Conservation (phyloP, 2,329 filamentous ascomycete genomes). For the Domatiomyces globalis region DNA sequence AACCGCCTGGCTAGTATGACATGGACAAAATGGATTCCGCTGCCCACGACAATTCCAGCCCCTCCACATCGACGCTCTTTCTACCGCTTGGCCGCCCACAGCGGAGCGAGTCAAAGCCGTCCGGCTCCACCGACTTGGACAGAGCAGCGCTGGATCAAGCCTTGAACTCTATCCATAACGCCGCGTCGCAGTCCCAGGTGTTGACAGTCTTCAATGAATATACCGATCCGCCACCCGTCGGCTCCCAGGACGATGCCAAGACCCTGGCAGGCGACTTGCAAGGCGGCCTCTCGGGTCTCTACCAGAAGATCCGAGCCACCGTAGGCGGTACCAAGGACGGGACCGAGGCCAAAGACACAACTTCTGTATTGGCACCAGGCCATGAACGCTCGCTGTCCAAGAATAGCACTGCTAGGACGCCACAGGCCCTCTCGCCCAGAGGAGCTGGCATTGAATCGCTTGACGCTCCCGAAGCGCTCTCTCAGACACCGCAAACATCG, state of each 20-base stretch:
- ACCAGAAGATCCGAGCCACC: slow-evolving; percentile 68
- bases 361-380: slow-evolving; percentile 7
- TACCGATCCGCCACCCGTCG: slow-evolving; percentile 48
- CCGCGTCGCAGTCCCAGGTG: slow-evolving; percentile 69
- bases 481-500: slow-evolving; percentile 27
- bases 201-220: slow-evolving; percentile 94
- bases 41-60: slow-evolving; percentile 28
- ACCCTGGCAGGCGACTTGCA: slow-evolving; percentile 60
- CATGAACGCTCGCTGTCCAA: slow-evolving; percentile 9
- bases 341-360: slow-evolving; percentile 5
- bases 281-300: slow-evolving; percentile 76
- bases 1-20: slow-evolving; percentile 2
- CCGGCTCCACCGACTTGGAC: slow-evolving; percentile 44
- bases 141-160: slow-evolving; percentile 62
- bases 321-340: slow-evolving; percentile 54
- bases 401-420: slow-evolving; percentile 12
- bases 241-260: slow-evolving; percentile 51
- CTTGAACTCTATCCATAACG: slow-evolving; percentile 75
- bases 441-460: slow-evolving; percentile 9
- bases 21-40: slow-evolving; percentile 25
- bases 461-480: slow-evolving; percentile 2
- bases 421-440: slow-evolving; percentile 13
- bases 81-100: slow-evolving; percentile 29
- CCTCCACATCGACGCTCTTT: slow-evolving; percentile 31
- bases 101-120: slow-evolving; percentile 35